A percentile compares a stretch with the other conserved stretches of the same genome.
Conservation (phyloP, 2,329 filamentous ascomycete genomes). For the Fusarium nygamai region DNA sequence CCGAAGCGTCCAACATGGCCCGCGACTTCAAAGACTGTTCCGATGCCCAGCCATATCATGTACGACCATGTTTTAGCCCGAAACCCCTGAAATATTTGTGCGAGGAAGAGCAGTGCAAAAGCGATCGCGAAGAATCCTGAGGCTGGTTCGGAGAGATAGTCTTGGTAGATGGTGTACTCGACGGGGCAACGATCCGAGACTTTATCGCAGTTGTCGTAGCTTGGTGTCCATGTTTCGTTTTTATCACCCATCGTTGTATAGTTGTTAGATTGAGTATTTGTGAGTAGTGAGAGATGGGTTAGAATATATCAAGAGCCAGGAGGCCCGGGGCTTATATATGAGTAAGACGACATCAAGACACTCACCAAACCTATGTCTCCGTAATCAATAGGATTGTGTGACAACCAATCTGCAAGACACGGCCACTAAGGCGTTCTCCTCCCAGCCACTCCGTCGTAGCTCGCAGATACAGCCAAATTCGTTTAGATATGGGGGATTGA, state of each 20-base stretch:
- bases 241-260: slow-evolving; percentile 2
- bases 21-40: slow-evolving; percentile 51
- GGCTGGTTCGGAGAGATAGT: slow-evolving; percentile 32
- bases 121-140: slow-evolving; percentile 47
- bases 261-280: background rate
- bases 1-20: slow-evolving; percentile 55
- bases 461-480: background rate
- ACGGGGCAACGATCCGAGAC: slow-evolving; percentile 41
- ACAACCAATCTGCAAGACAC: background rate
- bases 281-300: too few species aligned
- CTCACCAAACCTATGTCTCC: background rate
- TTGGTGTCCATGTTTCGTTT: slow-evolving; percentile 9
- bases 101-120: slow-evolving; percentile 48
- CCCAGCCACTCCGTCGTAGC: background rate
- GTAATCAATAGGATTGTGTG: background rate
- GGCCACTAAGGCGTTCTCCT: background rate
- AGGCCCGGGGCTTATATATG: background rate
- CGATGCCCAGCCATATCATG: slow-evolving; percentile 49
- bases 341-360: background rate
- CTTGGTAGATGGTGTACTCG: slow-evolving; percentile 39
- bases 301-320: background rate
- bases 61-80: slow-evolving; percentile 52
- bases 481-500: background rate
- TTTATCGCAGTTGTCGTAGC: slow-evolving; percentile 30
- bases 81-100: slow-evolving; percentile 47